Base-by-base conservation (phyloP, 2,329 filamentous ascomycete species). In the Neofusicoccum kwambonambiense region DNA sequence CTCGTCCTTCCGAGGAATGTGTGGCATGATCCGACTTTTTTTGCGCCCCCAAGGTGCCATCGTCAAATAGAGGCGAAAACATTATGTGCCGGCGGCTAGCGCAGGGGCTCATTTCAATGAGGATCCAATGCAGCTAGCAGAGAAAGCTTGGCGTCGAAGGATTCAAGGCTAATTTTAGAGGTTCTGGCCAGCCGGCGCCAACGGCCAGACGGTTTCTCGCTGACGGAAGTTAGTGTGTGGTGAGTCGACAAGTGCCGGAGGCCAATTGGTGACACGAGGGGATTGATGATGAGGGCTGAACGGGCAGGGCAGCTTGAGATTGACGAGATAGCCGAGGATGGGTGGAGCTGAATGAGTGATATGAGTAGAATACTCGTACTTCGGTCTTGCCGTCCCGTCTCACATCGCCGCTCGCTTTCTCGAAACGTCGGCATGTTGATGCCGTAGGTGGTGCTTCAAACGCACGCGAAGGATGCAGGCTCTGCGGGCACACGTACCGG, bases 51-150 rank as follows among this genome's bases (percentile, higher is more conserved):
- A 31, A 31, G 27, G 6, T 5, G 6, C 27, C 27, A 31, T 31
- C 27, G 6, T 31, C 6, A 31, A 31, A 31, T 31, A 7, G 27
- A 31, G 27, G 27, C 27, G 27, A 31, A 31, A 31, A 31, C 27
- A 31, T 22, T 22, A 22, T 22, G 27, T 7, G 42, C 19, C 42
- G 42, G 56, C 56, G 41, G 56, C 56, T 60, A 60, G 56, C 56
- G 56, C 56, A 60, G 56, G 56, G 56, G 56, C 56, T 60, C 56
- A 60, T 60, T 60, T 60, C 15, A 49, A 31, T 35, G n/a, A n/a
- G 19, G 19, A 37, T 17, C 39, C 9, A 7, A 12, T 45, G 9
- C 17, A 42, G 54, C 22, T 58, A 45, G 54, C 39, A 5, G 39
- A 37, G 22, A 60, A 60, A 60, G 56, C 56, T 60, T 60, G 42